phyloP scores from a whole-genome alignment of 768 basidiomycete species.

The Saitozyma sp. region DNA sequence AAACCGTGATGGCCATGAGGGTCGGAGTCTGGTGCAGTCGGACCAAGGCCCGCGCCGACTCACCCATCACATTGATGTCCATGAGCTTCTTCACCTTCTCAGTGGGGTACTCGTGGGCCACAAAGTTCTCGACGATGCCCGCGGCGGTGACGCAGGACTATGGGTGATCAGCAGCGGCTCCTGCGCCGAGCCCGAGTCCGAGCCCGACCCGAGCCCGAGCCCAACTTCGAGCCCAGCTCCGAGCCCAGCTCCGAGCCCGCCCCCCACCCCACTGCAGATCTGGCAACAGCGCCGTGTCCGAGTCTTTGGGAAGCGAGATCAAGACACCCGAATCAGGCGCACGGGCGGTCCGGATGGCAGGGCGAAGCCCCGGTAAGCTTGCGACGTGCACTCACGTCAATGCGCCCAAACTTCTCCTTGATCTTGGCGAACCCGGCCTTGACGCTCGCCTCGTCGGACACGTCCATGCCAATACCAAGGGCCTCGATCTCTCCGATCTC shows the following conservation, averaged over 20 bases:
- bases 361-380: not conserved
- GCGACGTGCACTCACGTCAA: conserved; percentile 32
- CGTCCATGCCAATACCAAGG: conserved; percentile 81
- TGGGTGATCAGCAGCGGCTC: not conserved
- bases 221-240: not conserved
- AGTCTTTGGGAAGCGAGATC: not conserved
- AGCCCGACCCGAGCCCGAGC: not conserved
- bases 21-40: too few relatives aligned
- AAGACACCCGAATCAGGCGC: too few relatives aligned
- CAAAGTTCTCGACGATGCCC: conserved; percentile 71
- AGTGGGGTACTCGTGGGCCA: conserved; percentile 86
- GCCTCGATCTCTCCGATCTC: conserved; percentile 64
- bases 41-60: not conserved
- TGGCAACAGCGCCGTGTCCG: not conserved
- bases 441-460: conserved; percentile 77
- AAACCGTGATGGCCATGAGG: not conserved
- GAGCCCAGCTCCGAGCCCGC: not conserved
- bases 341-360: too few relatives aligned
- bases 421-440: conserved; percentile 69
- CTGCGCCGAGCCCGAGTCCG: not conserved
- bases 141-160: conserved; percentile 79
- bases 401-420: conserved; percentile 55
- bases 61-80: conserved; percentile 89
- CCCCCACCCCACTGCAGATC: not conserved
- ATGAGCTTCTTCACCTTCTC: conserved; percentile 79